Base-by-base conservation (phyloP, 1,284 basidiomycete species). In the Psilocybe mexicana region DNA sequence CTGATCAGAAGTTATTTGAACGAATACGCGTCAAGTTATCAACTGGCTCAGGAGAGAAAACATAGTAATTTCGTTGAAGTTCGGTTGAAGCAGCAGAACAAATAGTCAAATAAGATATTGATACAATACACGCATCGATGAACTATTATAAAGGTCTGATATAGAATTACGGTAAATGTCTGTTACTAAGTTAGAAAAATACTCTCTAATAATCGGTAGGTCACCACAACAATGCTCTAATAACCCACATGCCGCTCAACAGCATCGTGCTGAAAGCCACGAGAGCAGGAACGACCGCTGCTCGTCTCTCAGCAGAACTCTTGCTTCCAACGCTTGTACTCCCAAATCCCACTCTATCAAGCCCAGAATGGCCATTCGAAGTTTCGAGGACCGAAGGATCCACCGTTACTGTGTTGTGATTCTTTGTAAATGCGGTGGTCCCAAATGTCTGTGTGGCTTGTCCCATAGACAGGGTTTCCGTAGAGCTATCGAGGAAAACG, bases 401-500 rank as follows among this genome's bases (percentile, higher is more conserved):
- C 11, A 83, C 64, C 1, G 75, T 78, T 7, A 72, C 75, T 0
- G 82, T 86, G 59, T 84, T 83, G 23, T 63, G 63, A 8, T 71
- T 72, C 70, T 79, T 82, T 36, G 81, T 83, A 12, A 71, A 56
- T 6, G 74, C 73, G 3, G 80, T 81, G 7, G 87, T 90, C 23
- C 79, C 69, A 68, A 82, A 89, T n/a, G 86, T 88, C 45, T 69
- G 77, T 2, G 75, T 63, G 14, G 72, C 66, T 6, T 74, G 69
- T 0, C 77, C 71, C 0, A 76, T 72, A 12, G 76, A 60, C 42
- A 80, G 63, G 2, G 72, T 69, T 33, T 78, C 70, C 1, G 40
- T 43, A 24, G 35, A n/a, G 26, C 49, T 54, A 38, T 76, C 79
- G 43, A 93, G 71, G 77, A 89, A 92, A 49, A 92, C 88, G 51